Base-by-base conservation (phyloP, 2,329 filamentous ascomycete species). In the Geosmithia putterillii region DNA sequence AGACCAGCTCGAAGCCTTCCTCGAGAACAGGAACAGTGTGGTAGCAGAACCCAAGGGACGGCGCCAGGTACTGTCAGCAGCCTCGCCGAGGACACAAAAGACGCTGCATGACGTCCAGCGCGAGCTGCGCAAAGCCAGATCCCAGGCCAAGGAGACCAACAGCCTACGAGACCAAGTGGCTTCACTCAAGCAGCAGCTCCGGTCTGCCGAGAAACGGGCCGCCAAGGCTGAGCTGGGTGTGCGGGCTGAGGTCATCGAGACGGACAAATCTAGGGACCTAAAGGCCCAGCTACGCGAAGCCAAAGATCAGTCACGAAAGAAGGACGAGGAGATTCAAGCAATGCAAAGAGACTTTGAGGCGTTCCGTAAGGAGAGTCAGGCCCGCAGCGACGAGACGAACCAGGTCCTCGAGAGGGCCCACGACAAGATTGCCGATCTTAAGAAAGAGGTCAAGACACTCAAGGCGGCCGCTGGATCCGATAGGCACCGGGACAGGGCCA, bases 381-480 rank as follows among this genome's bases (percentile, higher is more conserved):
- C 64, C 6, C 69, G 69, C 34, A 70, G 74, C n/a, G 59, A 63
- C 8, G 75, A 81, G 46, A 73, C 72, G 4, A 68, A 71, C 50
- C 65, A 69, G 15, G 71, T 79, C 2, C 50, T 80, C 38, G 66
- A 72, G 43, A 70, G 69, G 48, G 74, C 76, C 44, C 74, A 79
- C 46, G 63, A 66, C 35, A 75, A 75, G 55, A 76, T 79, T 46
- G 60, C 67, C 8, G 66, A 72, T 38, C 64, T 81, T 7, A 74
- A 73, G 55, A 71, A 69, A 49, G 70, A 75, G 48, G 56, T 77
- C 35, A 65, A 63, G 45, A 57, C 57, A 1, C 57, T 77, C 3
- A 71, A 70, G 51, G 52, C 52, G 28, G 15, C 28, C 7, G 23
- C 35, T 3, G 50, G 52, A 7, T 44, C 47, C 7, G 25, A 47